A percentile compares a stretch with the other conserved stretches of the same genome.
Conservation (phyloP, 208 protist species). For the Novymonas esmeraldas region DNA sequence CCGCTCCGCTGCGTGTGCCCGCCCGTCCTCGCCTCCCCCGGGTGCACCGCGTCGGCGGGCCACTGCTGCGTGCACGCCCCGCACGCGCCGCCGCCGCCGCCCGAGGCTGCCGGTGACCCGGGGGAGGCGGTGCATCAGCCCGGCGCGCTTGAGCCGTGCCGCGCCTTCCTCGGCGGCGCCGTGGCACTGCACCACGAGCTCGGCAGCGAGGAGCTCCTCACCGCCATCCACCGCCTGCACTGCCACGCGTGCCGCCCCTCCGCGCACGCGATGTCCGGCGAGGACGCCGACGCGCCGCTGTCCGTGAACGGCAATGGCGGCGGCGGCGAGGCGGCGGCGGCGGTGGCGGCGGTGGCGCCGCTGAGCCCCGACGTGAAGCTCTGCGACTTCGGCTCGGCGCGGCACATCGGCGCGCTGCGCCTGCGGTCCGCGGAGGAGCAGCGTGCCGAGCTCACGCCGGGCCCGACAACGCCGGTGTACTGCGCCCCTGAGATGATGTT, state of each 20-base stretch:
- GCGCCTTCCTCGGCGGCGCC: conserved; percentile 7
- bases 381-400: conserved; percentile 82
- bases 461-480: conserved; percentile 96
- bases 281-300: background rate
- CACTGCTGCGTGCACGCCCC: conserved; percentile 29
- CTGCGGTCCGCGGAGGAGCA: conserved; percentile 97
- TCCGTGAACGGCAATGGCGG: too few relatives aligned
- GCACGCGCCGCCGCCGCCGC: background rate
- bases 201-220: conserved; percentile 14
- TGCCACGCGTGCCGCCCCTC: conserved; percentile 13
- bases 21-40: conserved; percentile 1
- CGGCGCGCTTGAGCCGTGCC: conserved; percentile 17
- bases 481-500: conserved; percentile 90
- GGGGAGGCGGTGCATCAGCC: background rate
- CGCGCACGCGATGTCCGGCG: background rate
- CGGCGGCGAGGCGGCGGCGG: background rate
- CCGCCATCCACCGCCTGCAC: conserved; percentile 24
- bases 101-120: background rate
- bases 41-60: background rate
- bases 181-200: conserved; percentile 30
- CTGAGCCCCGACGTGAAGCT: conserved; percentile 63
- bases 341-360: background rate
- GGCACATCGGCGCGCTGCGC: conserved; percentile 85
- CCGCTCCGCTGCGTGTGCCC: conserved; percentile 37
- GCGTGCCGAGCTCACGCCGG: conserved; percentile 32